Evolutionary conservation across 1,284 basidiomycete species (phyloP), one percentile per base, ranked within the genome.

Genomic region (Peniophora sp.): DNA sequence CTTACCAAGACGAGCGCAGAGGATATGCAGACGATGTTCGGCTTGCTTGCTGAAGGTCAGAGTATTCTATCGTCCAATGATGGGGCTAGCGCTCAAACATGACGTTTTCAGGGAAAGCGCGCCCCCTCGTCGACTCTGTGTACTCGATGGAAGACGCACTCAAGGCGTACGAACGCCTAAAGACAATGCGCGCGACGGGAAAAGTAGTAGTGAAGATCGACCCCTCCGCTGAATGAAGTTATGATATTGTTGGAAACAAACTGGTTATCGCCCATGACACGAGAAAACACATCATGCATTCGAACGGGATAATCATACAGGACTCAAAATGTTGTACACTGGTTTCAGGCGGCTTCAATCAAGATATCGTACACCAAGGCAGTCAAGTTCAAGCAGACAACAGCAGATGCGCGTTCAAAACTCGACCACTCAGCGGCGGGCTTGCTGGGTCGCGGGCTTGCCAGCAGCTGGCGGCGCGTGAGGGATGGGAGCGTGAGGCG

Each of bases 401-500:
- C n/a, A n/a, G n/a, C n/a, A n/a, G n/a, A n/a, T n/a, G n/a, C n/a
- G n/a, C n/a, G n/a, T n/a, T n/a, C n/a, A n/a, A n/a, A n/a, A n/a
- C n/a, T n/a, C n/a, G n/a, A n/a, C n/a, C n/a, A 32, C 27, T 32
- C 27, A 32, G 12, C 27, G 27, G 50, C 65, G 65, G 44, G 55
- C 50, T 38, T 59, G 62, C 56, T 81, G 79, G 45, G 80, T 81
- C 35, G 74, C 66, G 20, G 79, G 78, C 53, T 67, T 65, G 52
- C 83, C 82, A 52, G 67, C 69, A 8, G 81, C 81, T 54, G 79
- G 54, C 3, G 83, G 82, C 0, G 83, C 80, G 60, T 85, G 82
- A n/a, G 82, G 83, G 45, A 84, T 81, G 9, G 79, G 81, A 0
- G 83, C 83, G 55, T 85, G 81, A 22, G 83, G 83, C 17, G 69